Percentiles rank a stretch among this genome's conserved stretches.
These are phyloP conservation scores for Primulina tabacum DNA, from an alignment of 257 asterid genomes.

Conservation along the genomic window DNA sequence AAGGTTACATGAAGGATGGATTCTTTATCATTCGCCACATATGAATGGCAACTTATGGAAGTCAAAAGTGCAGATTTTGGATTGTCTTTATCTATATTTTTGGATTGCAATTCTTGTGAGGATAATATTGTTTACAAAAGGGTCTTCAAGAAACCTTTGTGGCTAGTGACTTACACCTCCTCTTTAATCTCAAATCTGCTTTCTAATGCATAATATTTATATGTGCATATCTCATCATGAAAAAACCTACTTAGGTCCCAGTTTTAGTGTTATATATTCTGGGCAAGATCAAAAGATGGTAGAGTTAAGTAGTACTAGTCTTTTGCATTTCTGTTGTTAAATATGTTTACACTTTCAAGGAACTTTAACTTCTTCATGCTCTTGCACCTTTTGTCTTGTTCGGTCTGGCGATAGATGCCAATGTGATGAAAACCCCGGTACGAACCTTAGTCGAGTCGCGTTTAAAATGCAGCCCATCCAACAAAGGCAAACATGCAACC, in stretches of 20 bases:
- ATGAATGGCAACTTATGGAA: conserved; percentile 24
- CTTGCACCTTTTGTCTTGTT: not conserved
- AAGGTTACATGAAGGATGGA: conserved; percentile 19
- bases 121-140: conserved; percentile 35
- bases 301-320: not conserved
- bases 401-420: not conserved
- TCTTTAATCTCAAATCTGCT: conserved; percentile 21
- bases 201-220: not conserved
- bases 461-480: too few species aligned
- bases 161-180: conserved; percentile 34
- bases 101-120: conserved; percentile 15
- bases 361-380: too few species aligned
- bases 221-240: conserved; percentile 30
- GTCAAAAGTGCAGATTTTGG: conserved; percentile 33
- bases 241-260: conserved; percentile 34
- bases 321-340: not conserved
- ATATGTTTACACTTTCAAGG: not conserved
- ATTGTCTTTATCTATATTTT: conserved; percentile 13
- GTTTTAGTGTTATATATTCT: conserved; percentile 7
- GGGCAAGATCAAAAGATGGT: not conserved
- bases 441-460: too few species aligned
- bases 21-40: conserved; percentile 23
- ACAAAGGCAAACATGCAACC: too few species aligned
- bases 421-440: not conserved
- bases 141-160: conserved; percentile 32